A percentile compares a stretch with the other conserved stretches of the same genome.
Conservation (phyloP, 768 basidiomycete genomes). For the Tylopilus plumbeoviolaceoides region DNA sequence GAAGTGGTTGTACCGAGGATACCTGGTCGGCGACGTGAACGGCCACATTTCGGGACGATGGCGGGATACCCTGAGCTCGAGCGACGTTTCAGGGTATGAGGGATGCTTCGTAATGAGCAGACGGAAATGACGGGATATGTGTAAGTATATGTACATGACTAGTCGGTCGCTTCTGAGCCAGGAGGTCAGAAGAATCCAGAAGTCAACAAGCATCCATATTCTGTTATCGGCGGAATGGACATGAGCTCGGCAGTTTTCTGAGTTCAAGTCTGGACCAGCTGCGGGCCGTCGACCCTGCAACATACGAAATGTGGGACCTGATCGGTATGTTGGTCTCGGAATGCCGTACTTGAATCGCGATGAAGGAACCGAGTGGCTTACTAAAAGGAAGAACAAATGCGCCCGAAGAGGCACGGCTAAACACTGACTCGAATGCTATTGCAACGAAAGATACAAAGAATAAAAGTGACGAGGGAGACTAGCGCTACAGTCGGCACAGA, state of each 20-base stretch:
- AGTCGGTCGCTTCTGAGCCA: neutral
- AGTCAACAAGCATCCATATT: neutral
- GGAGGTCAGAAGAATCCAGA: neutral
- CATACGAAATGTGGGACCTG: neutral
- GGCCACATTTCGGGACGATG: conserved; percentile 80
- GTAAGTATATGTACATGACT: neutral
- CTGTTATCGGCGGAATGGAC: neutral
- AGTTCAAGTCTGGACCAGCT: neutral
- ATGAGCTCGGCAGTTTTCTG: neutral
- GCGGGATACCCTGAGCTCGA: conserved; percentile 76
- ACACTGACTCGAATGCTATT: neutral
- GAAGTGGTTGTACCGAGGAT: conserved; percentile 83
- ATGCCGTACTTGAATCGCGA: neutral
- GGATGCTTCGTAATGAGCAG: conserved; percentile 79
- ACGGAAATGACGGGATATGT: conserved; percentile 37
- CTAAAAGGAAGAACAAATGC: neutral
- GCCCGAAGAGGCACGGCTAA: neutral
- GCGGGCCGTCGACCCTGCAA: neutral
- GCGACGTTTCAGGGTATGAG: conserved; percentile 69
- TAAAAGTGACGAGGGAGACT: neutral
- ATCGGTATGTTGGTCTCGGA: neutral
- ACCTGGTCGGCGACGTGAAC: conserved; percentile 64
- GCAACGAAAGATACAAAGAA: conserved; percentile 2
- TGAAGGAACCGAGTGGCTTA: neutral
- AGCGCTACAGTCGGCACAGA: conserved; percentile 17